Evolutionary conservation across 2,329 filamentous ascomycete species (phyloP).

Genomic region (Aspergillus costaricaensis): DNA sequence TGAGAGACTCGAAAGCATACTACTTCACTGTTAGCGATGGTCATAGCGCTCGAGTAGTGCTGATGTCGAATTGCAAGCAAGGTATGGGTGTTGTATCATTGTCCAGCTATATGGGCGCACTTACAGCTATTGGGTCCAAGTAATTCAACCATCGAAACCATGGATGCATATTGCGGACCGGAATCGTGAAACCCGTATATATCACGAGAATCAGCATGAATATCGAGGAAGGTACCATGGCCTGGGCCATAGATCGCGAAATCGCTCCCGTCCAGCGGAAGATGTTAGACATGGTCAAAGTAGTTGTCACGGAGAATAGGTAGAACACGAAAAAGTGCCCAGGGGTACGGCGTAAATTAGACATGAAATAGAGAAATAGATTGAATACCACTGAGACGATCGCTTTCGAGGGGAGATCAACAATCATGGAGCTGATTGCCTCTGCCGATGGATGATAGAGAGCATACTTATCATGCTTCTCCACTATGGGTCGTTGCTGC

Average conservation of each 20-base stretch:
- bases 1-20: conserved; percentile 79
- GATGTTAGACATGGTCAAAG: conserved; percentile 79
- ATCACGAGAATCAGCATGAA: conserved; percentile 50
- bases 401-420: conserved; percentile 80
- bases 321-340: conserved; percentile 84
- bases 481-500: conserved; percentile 85
- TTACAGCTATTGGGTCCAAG: conserved; percentile 68
- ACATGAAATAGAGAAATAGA: conserved; percentile 81
- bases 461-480: conserved; percentile 84
- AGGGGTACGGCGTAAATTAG: conserved; percentile 71
- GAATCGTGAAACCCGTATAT: conserved; percentile 52
- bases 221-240: conserved; percentile 57
- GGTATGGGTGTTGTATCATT: background rate
- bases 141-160: conserved; percentile 87
- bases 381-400: conserved; percentile 74
- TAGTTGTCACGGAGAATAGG: conserved; percentile 71
- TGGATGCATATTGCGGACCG: conserved; percentile 65
- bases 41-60: background rate
- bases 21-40: conserved; percentile 1
- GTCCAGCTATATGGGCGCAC: background rate
- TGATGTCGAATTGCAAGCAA: background rate
- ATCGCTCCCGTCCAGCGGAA: conserved; percentile 78
- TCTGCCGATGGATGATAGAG: conserved; percentile 91
- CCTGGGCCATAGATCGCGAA: conserved; percentile 65
- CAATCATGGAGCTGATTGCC: conserved; percentile 80